Percentiles rank a stretch among this genome's conserved stretches.
These are phyloP conservation scores for Eucalyptus viminalis DNA, from an alignment of 345 rosid species.

Conservation along the genomic window DNA sequence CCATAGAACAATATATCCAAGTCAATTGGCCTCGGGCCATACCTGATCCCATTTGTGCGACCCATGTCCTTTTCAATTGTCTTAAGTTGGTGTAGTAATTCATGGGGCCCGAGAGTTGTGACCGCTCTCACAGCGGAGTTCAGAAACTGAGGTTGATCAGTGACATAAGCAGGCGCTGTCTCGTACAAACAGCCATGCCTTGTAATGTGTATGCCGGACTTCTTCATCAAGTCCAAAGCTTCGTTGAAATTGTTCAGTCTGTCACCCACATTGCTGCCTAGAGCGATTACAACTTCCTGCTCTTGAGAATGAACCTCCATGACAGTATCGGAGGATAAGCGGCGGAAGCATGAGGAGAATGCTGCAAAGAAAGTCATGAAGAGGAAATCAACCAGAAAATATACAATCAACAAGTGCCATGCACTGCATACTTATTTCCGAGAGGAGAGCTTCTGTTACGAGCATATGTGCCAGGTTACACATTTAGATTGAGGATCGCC, in stretches of 20 bases:
- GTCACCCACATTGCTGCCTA: slow-evolving; percentile 87
- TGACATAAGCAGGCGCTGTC: slow-evolving; percentile 82
- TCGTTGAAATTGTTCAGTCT: slow-evolving; percentile 54
- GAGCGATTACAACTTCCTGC: slow-evolving; percentile 81
- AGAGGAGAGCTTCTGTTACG: background rate
- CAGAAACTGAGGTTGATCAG: slow-evolving; percentile 80
- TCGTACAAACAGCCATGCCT: slow-evolving; percentile 83
- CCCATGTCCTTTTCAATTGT: slow-evolving; percentile 76
- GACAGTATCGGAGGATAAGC: slow-evolving; percentile 9
- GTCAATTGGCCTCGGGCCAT: slow-evolving; percentile 87
- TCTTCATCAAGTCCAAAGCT: slow-evolving; percentile 56
- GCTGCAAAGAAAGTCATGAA: slow-evolving; percentile 7
- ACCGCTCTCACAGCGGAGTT: slow-evolving; percentile 79
- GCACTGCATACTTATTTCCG: background rate
- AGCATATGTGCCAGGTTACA: background rate
- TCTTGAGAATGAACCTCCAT: slow-evolving; percentile 51
- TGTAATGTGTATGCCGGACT: slow-evolving; percentile 40
- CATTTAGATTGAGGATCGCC: background rate
- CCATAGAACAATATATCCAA: slow-evolving; percentile 88
- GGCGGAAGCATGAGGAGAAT: slow-evolving; percentile 11
- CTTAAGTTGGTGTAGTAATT: slow-evolving; percentile 57
- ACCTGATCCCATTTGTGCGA: slow-evolving; percentile 58
- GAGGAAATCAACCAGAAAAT: background rate
- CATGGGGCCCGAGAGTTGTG: slow-evolving; percentile 78
- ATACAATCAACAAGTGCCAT: background rate